Evolutionary conservation across 2,329 filamentous ascomycete genomes (phyloP), one percentile per base, ranked within the genome.

Genomic region (Trematosphaeria pertusa): DNA sequence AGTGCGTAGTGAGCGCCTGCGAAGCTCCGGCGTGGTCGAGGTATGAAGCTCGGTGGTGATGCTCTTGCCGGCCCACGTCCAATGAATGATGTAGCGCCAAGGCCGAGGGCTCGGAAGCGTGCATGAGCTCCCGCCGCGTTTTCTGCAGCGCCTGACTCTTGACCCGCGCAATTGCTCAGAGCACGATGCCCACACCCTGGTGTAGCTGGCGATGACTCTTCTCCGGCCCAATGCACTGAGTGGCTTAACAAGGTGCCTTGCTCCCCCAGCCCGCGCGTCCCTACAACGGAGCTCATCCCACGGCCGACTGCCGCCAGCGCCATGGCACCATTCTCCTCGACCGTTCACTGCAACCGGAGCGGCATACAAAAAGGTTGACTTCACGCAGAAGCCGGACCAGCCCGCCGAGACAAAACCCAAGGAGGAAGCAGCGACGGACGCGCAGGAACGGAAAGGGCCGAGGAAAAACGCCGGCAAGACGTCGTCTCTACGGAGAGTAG

Each of bases 401-500:
- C 47, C 41, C 37, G 6, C 46, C 3, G 57, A 56, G 11, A 22
- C 33, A 2, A 18, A 11, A 5, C 9, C 35, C 4, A 58, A 54
- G 14, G 54, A 59, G 12, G 55, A 59, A 2, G 19, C 19, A 7
- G 22, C 17, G 4, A 56, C 59, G 21, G 53, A 56, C 12, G 19
- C 12, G 6, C 46, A 26, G 3, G 47, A 55, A 11, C 57, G 53
- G 7, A 70, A 70, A 39, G 59, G 38, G 1, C 22, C 58, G 3
- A 50, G 67, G 18, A 71, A 70, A 37, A 61, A 58, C 58, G 61
- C 61, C 15, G 54, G 47, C 38, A 70, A 69, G 42, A 70, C 68
- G 14, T 71, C 87, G 52, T 94, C 90, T 2, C 78, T 97, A 22
- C 85, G 93, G 44, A 83, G 91, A 48, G 91, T 96, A 10, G 91